Conservation (phyloP, 768 basidiomycete species). For the Mycena indigotica region DNA sequence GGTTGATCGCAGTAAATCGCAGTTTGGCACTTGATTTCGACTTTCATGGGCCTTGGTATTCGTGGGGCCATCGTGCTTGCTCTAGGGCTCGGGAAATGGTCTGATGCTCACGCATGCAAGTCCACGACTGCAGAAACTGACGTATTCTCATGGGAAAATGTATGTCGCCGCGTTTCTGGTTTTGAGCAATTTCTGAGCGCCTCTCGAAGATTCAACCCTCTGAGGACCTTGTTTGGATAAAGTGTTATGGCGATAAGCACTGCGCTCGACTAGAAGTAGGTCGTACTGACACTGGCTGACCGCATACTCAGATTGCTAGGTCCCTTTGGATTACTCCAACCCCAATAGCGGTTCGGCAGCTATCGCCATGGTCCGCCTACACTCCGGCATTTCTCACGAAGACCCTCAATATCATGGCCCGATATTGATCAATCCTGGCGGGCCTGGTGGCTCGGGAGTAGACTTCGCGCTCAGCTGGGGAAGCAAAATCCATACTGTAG, state of each 20-base stretch:
- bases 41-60: background rate
- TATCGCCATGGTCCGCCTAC: slow-evolving; percentile 21
- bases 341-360: slow-evolving; percentile 14
- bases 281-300: background rate
- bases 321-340: slow-evolving; percentile 21
- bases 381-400: slow-evolving; percentile 11
- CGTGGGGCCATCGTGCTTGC: background rate
- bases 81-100: background rate
- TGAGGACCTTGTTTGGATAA: slow-evolving; percentile 24
- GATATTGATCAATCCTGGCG: slow-evolving; percentile 25
- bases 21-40: background rate
- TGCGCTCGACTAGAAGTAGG: slow-evolving; percentile 37
- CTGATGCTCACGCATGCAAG: background rate
- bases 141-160: background rate
- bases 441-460: slow-evolving; percentile 25
- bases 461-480: background rate
- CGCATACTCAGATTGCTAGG: slow-evolving; percentile 6
- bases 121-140: background rate
- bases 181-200: background rate
- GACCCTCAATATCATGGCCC: slow-evolving; percentile 20
- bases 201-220: background rate
- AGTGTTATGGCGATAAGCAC: slow-evolving; percentile 27
- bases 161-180: background rate
- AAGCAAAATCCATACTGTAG: slow-evolving; percentile 2
- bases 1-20: background rate